These are phyloP conservation scores for Suillus bovinus DNA, from an alignment of 768 basidiomycete genomes.

Conservation along the genomic window DNA sequence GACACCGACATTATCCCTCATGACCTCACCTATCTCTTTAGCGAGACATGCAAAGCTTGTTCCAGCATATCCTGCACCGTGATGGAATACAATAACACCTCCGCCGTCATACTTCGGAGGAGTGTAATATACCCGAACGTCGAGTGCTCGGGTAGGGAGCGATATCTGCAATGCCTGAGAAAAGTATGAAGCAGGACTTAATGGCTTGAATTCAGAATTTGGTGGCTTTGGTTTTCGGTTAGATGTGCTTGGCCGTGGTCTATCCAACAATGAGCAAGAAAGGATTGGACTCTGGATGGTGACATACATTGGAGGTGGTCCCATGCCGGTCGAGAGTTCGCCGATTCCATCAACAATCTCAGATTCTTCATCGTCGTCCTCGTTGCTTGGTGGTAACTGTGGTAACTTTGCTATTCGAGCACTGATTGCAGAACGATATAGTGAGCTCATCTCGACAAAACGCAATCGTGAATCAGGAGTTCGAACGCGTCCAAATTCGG, in stretches of 20 bases:
- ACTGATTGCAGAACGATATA: slow-evolving; percentile 76
- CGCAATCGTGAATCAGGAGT: slow-evolving; percentile 5
- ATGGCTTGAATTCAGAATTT: slow-evolving; percentile 68
- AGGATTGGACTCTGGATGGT: slow-evolving; percentile 12
- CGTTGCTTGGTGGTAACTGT: slow-evolving; percentile 42
- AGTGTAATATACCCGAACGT: slow-evolving; percentile 83
- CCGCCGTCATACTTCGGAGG: slow-evolving; percentile 49
- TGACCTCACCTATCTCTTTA: slow-evolving; percentile 64
- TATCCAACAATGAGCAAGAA: slow-evolving; percentile 18
- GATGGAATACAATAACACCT: slow-evolving; percentile 88
- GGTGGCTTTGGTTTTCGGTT: slow-evolving; percentile 40
- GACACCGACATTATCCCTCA: slow-evolving; percentile 76
- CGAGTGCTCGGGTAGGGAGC: slow-evolving; percentile 59
- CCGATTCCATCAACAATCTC: slow-evolving; percentile 63
- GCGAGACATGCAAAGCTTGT: slow-evolving; percentile 90
- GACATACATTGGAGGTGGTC: slow-evolving; percentile 62
- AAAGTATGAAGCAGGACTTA: slow-evolving; percentile 80
- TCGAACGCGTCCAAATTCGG: slow-evolving; percentile 1
- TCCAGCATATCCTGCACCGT: slow-evolving; percentile 92
- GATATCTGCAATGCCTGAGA: slow-evolving; percentile 75
- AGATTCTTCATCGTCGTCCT: slow-evolving; percentile 47
- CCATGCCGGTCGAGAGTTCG: slow-evolving; percentile 58
- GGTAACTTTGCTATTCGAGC: slow-evolving; percentile 80
- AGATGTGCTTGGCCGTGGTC: slow-evolving; percentile 14
- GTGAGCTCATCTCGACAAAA: slow-evolving; percentile 55